Base-by-base conservation (phyloP, 2,329 filamentous ascomycete genomes). In the Neophaeococcomyces mojaviensis region DNA sequence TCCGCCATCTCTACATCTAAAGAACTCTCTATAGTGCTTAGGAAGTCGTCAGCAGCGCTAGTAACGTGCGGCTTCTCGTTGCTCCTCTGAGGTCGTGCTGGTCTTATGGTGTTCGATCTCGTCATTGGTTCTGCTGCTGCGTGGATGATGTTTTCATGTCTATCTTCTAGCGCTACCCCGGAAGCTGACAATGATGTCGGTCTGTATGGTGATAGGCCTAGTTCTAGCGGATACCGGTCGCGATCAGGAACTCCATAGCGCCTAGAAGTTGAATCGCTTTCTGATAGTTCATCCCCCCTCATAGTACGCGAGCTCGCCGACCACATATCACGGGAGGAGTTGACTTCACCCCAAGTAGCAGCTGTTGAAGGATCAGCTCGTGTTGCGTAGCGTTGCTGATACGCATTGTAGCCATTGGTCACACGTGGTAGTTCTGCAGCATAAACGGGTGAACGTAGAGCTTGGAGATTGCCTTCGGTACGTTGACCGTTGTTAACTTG, bases 1-100 rank as follows among this genome's bases (percentile, higher is more conserved):
- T 44, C 41, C 19, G 41, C 32, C 41, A 44, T 44, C 24, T 36
- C 41, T 4, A 37, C 33, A 30, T 44, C 32, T 3, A 44, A 31
- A 12, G 35, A 33, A 3, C 32, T 33, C 19, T 44, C 41, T 20
- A 44, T 36, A 4, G 41, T 37, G 30, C 41, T 44, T 18, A 44
- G 15, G 20, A 44, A 44, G 24, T 44, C 41, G 4, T 44, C 41
- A 30, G 41, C 41, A 6, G 33, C 13, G 22, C 9, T 30, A 26
- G 32, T 20, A 19, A 20, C 9, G 7, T 37, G 32, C n/a, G 28
- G 20, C 4, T 16, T 28, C 24, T 10, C 24, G 24, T 10, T 28
- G 24, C 24, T 18, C 9, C 20, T 30, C 33, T 18, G 19, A 32
- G 35, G 32, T 30, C 32, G 33, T 36, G 37, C 6, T 28, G 41